Percentiles rank a stretch among this genome's conserved stretches.
These are phyloP conservation scores for Prunus persica DNA, from an alignment of 306 rosid genomes.

Conservation along the genomic window DNA sequence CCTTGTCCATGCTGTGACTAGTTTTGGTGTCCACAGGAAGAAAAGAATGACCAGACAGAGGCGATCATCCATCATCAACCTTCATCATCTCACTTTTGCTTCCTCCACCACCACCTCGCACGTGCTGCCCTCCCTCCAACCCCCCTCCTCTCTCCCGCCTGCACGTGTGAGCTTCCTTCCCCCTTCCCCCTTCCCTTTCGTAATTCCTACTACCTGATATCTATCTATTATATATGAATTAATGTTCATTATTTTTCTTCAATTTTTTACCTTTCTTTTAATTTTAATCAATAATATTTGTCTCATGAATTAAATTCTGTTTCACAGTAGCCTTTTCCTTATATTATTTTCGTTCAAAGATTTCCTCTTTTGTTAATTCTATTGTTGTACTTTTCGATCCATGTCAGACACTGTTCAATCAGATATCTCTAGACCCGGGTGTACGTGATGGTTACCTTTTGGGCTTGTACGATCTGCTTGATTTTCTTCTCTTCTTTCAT, in stretches of 20 bases:
- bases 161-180: constrained; percentile 58
- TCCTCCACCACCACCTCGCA: constrained; percentile 36
- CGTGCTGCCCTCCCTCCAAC: constrained; percentile 31
- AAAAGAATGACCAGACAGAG: constrained; percentile 72
- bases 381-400: background rate
- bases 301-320: no score
- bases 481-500: background rate
- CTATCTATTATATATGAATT: background rate
- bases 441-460: background rate
- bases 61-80: constrained; percentile 42
- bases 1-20: constrained; percentile 36
- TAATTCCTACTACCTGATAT: background rate
- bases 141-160: constrained; percentile 24
- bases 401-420: background rate
- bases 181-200: no score
- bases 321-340: background rate
- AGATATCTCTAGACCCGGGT: background rate
- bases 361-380: background rate
- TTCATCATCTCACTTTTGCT: constrained; percentile 18
- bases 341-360: background rate
- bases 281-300: background rate
- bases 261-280: background rate
- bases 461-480: background rate
- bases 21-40: constrained; percentile 56
- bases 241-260: background rate